Base-by-base conservation (phyloP, 768 basidiomycete genomes). In the Tricholoma furcatifolium region DNA sequence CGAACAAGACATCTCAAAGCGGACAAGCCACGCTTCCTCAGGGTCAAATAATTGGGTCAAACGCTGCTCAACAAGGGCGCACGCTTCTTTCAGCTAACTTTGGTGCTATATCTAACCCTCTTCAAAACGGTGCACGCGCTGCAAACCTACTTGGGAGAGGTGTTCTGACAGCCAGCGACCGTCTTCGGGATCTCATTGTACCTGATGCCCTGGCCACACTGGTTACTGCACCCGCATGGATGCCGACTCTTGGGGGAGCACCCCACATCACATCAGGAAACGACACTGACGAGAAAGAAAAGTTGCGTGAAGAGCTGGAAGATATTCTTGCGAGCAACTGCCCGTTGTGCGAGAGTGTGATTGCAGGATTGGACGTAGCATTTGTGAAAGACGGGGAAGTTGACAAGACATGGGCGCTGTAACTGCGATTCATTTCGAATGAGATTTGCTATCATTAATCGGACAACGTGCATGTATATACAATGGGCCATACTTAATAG, bases 131-230 rank as follows among this genome's bases (percentile, higher is more conserved):
- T 17, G 79, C 81, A 6, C 80, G 83, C 47, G 83, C 82, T 31
- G 82, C 85, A 9, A 85, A 83, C 60, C 70, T 84, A 9, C 73
- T 93, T 35, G 88, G 89, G 10, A 81, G 87, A 43, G 91, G 90
- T 62, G 73, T 97, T 15, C 82, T 94, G 21, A 90, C 88, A 18
- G 93, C 93, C 1, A 91, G 93, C 4, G 96, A 98, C 68, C 82
- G 84, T 51, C 70, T 99, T 47, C 81, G 94, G 39, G 94, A 98
- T 66, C 75, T 98, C 46, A 96, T 99, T 62, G 73, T 98, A 7
- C 97, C 97, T 11, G 97, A 98, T 62, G 90, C 93, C 3, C 78
- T 98, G 12, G 94, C 92, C 24, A 81, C 83, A 30, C 80, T 93
- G 18, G 88, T 98, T 50, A 84, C 88, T 1, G 79, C 87, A 5